Evolutionary conservation across 805 yeast genomes (phyloP).

Genomic region (Vanderwaltozyma tropicalis): DNA sequence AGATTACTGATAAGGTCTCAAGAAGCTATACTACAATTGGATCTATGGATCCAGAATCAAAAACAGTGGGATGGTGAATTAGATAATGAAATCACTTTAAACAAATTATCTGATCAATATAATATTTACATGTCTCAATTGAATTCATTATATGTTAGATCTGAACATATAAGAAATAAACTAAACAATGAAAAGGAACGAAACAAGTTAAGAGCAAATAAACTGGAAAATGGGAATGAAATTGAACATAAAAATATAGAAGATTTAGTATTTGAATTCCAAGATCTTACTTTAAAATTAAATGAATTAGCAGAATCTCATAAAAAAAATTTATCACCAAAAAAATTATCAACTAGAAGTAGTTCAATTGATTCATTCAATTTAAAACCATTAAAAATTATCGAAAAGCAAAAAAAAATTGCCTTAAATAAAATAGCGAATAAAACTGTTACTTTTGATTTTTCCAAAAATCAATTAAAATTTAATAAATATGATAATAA

Average conservation of each 20-base stretch:
- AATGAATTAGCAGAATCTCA: conserved; percentile 15
- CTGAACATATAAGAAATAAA: conserved; percentile 16
- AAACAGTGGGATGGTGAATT: conserved; percentile 3
- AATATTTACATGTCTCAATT: conserved; percentile 19
- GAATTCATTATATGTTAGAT: conserved; percentile 18
- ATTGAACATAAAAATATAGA: conserved; percentile 11
- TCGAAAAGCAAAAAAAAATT: conserved; percentile 9
- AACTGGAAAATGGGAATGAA: not conserved
- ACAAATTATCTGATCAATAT: conserved; percentile 8
- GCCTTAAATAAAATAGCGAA: not conserved
- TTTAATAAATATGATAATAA: not conserved
- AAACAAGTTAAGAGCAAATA: not conserved
- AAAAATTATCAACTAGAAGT: conserved; percentile 2
- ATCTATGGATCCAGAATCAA: conserved; percentile 21
- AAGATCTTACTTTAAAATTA: conserved; percentile 16
- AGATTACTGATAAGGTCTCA: conserved; percentile 20
- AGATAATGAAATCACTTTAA: conserved; percentile 1
- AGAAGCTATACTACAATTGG: conserved; percentile 24
- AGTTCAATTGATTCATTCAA: conserved; percentile 13
- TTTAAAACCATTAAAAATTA: conserved; percentile 21
- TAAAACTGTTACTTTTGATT: not conserved
- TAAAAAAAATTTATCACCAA: conserved; percentile 4
- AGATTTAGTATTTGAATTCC: conserved; percentile 20
- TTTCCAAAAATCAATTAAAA: not conserved
- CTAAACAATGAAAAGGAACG: conserved; percentile 7